These are phyloP conservation scores for Colletotrichum sp. DNA, from an alignment of 2,329 filamentous ascomycete species.

Conservation along the genomic window DNA sequence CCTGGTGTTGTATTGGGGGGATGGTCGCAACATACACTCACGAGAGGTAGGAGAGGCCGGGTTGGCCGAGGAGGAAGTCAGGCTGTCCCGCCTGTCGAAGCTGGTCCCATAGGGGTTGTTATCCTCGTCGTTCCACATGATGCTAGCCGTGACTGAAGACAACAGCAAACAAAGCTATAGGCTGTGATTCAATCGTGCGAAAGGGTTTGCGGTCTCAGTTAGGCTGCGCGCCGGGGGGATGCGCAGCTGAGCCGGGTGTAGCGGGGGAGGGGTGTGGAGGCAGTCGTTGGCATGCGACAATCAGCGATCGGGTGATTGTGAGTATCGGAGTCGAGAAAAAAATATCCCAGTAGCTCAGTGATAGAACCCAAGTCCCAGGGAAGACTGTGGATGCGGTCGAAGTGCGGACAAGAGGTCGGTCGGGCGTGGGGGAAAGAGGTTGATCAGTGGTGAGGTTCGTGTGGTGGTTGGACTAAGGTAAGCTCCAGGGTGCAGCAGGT, in stretches of 20 bases:
- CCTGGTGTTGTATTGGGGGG: not conserved
- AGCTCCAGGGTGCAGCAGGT: slow-evolving; percentile 17
- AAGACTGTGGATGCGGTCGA: not conserved
- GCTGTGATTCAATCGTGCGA: not conserved
- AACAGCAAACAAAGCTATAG: slow-evolving; percentile 6
- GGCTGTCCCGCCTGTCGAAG: slow-evolving; percentile 86
- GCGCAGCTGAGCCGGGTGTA: slow-evolving; percentile 19
- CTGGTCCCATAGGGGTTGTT: slow-evolving; percentile 95
- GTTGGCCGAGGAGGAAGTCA: slow-evolving; percentile 70
- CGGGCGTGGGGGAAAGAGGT: slow-evolving; percentile 7
- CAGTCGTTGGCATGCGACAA: not conserved
- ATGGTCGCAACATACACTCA: slow-evolving; percentile 41
- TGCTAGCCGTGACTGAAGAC: slow-evolving; percentile 24
- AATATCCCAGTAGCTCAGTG: not conserved
- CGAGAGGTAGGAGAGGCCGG: slow-evolving; percentile 65
- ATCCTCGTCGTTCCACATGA: slow-evolving; percentile 99
- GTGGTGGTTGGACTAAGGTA: slow-evolving; percentile 16
- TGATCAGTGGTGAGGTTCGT: slow-evolving; percentile 1
- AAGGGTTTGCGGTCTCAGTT: slow-evolving; percentile 13
- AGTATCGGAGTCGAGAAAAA: not conserved
- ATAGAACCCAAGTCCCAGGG: not conserved
- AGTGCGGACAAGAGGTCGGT: not conserved
- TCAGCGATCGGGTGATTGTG: not conserved
- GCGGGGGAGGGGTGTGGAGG: slow-evolving; percentile 19
- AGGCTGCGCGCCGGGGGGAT: slow-evolving; percentile 10